phyloP scores from a whole-genome alignment of 202 grass and related monocot species.

The Musa balbisiana region DNA sequence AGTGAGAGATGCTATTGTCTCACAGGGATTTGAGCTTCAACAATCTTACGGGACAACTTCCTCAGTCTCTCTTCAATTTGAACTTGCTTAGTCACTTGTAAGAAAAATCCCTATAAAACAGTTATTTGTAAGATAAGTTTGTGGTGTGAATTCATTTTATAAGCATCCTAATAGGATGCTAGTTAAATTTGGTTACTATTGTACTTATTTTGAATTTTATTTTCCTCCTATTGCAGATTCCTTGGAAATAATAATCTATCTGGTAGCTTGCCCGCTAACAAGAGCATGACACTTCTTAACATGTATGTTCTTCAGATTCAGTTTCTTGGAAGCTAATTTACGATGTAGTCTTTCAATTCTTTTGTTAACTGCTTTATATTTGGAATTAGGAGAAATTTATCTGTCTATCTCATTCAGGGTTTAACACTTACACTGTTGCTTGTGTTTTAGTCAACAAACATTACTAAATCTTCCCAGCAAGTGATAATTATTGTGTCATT shows the following conservation, averaged over 20 bases:
- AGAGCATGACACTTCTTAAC: constrained; percentile 26
- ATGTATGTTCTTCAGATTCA: constrained; percentile 27
- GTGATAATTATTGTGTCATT: too few species aligned
- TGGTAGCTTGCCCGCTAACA: constrained; percentile 29
- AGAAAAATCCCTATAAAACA: background rate
- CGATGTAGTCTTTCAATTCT: background rate
- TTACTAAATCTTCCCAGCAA: too few species aligned
- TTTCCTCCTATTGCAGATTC: constrained; percentile 25
- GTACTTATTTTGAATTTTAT: background rate
- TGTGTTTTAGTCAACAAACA: too few species aligned
- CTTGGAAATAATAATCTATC: constrained; percentile 40
- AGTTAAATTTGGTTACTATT: background rate
- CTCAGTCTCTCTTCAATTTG: constrained; percentile 34
- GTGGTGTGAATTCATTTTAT: too few species aligned
- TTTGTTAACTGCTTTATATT: background rate
- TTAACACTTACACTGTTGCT: too few species aligned
- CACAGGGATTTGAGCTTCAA: constrained; percentile 42
- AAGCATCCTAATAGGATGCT: background rate
- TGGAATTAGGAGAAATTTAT: background rate
- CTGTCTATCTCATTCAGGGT: too few species aligned
- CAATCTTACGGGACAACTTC: constrained; percentile 33
- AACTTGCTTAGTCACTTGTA: constrained; percentile 30
- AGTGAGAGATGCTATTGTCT: too few species aligned
- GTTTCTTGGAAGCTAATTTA: background rate
- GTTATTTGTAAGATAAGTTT: background rate